Evolutionary conservation across 176 grass and related monocot genomes (phyloP).

Genomic region (Neostapfia colusana): DNA sequence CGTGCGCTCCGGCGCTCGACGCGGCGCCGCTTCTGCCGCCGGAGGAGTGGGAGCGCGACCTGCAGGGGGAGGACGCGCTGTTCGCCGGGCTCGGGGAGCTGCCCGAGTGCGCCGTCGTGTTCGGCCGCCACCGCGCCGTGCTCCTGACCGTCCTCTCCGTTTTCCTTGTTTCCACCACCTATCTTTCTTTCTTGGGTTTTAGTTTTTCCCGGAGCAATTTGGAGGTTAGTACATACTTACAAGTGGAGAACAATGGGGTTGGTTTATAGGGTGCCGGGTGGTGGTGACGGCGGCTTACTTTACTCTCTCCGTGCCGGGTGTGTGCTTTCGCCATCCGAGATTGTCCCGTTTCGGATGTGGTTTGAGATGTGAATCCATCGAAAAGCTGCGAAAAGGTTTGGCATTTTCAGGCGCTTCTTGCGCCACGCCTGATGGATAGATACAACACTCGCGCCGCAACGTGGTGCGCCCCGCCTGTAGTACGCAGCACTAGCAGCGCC

Average conservation of each 20-base stretch:
- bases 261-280: slow-evolving; percentile 23
- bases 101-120: slow-evolving; percentile 85
- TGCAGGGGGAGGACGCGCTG: slow-evolving; percentile 70
- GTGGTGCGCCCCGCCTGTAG: too few relatives aligned
- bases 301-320: neutral
- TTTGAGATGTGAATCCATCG: slow-evolving; percentile 16
- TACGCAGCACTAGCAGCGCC: too few relatives aligned
- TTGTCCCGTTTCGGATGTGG: slow-evolving; percentile 28
- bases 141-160: slow-evolving; percentile 11
- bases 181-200: neutral
- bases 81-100: slow-evolving; percentile 91
- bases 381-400: slow-evolving; percentile 37
- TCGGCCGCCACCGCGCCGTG: slow-evolving; percentile 58
- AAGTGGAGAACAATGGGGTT: slow-evolving; percentile 38
- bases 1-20: slow-evolving; percentile 39
- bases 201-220: slow-evolving; percentile 39
- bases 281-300: neutral
- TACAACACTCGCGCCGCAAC: neutral
- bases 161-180: neutral
- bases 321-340: slow-evolving; percentile 31
- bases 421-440: slow-evolving; percentile 3
- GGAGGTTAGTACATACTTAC: slow-evolving; percentile 47
- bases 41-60: slow-evolving; percentile 52
- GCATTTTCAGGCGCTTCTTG: slow-evolving; percentile 31
- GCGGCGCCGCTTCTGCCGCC: slow-evolving; percentile 38